A percentile compares a stretch with the other conserved stretches of the same genome.
phyloP scores from a whole-genome alignment of 2,329 filamentous ascomycete genomes.

The Alternaria gaisen region DNA sequence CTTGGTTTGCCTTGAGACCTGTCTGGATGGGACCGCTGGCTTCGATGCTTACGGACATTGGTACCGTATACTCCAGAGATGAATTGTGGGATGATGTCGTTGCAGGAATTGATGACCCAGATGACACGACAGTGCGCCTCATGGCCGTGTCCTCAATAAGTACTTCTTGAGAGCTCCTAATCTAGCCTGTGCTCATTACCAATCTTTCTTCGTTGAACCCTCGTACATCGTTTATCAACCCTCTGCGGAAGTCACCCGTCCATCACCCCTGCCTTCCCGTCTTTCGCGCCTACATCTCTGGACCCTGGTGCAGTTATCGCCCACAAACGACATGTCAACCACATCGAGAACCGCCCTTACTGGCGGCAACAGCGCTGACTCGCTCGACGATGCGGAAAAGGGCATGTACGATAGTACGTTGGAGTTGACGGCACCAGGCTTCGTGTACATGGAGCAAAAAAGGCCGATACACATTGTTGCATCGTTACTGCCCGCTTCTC shows the following conservation, averaged over 20 bases:
- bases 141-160: constrained; percentile 22
- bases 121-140: constrained; percentile 6
- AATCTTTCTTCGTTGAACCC: constrained; percentile 15
- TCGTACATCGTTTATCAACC: neutral
- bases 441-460: constrained; percentile 38
- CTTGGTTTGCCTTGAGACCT: constrained; percentile 9
- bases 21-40: constrained; percentile 15
- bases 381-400: constrained; percentile 46
- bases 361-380: constrained; percentile 30
- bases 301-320: constrained; percentile 5
- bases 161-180: constrained; percentile 13
- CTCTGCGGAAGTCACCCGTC: neutral
- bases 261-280: constrained; percentile 1
- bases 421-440: constrained; percentile 35
- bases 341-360: constrained; percentile 27
- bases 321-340: constrained; percentile 32
- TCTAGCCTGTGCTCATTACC: constrained; percentile 21
- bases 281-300: neutral
- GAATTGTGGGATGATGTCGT: constrained; percentile 15
- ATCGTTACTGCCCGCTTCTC: constrained; percentile 31
- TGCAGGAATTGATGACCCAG: constrained; percentile 15
- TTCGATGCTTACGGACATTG: constrained; percentile 15
- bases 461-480: constrained; percentile 16
- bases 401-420: constrained; percentile 41
- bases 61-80: constrained; percentile 21